phyloP scores from a whole-genome alignment of 1,284 basidiomycete genomes.

The Rhodotorula sp. region DNA sequence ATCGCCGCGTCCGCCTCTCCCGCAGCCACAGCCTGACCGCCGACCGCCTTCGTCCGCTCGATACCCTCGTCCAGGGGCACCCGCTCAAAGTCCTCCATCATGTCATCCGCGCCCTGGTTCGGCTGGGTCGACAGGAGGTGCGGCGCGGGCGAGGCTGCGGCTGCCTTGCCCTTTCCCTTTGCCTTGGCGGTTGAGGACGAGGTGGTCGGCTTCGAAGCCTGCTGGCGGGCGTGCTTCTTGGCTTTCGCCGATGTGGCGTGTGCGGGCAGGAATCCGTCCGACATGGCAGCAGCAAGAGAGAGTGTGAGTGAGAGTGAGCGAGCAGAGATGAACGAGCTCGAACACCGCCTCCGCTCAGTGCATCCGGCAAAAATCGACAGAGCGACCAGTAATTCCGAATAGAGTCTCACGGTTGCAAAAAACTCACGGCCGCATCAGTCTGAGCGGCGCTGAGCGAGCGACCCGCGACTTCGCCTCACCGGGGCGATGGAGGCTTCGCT shows the following conservation, averaged over 20 bases:
- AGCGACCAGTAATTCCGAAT: too few species aligned
- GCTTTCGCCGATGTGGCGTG: slow-evolving; percentile 29
- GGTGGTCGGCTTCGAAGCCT: slow-evolving; percentile 14
- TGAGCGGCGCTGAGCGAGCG: too few species aligned
- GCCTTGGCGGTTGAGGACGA: slow-evolving; percentile 8
- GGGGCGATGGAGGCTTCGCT: too few species aligned
- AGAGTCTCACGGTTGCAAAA: too few species aligned
- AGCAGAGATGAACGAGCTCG: too few species aligned
- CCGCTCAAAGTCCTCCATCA: slow-evolving; percentile 13
- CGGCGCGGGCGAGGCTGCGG: neutral
- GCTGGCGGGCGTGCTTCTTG: slow-evolving; percentile 20
- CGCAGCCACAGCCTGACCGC: neutral
- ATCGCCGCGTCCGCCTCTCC: slow-evolving; percentile 28
- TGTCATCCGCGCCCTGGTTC: neutral
- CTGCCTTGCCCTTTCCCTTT: slow-evolving; percentile 27
- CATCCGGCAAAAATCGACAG: too few species aligned
- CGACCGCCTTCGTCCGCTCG: slow-evolving; percentile 8
- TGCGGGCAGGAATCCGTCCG: slow-evolving; percentile 36
- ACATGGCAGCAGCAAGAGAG: slow-evolving; percentile 16
- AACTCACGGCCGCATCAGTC: too few species aligned
- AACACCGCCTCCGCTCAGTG: too few species aligned
- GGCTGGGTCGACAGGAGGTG: slow-evolving; percentile 38
- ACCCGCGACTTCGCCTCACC: too few species aligned
- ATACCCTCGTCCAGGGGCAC: slow-evolving; percentile 23
- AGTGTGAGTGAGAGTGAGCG: too few species aligned